Base-by-base conservation (phyloP, 768 basidiomycete genomes). In the Trametes meyenii region DNA sequence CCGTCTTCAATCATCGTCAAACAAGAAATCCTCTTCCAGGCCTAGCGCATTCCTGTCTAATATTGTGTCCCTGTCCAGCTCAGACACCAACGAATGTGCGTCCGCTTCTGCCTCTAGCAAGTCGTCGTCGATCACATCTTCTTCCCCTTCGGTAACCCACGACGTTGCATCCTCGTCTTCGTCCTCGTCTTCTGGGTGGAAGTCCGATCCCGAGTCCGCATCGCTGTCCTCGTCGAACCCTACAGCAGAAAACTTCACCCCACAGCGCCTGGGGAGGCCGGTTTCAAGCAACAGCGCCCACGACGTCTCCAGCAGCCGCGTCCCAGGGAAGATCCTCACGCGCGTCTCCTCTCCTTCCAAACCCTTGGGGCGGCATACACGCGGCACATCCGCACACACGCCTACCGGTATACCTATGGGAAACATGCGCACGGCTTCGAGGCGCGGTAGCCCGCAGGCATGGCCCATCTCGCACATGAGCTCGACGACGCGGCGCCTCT, bases 381-480 rank as follows among this genome's bases (percentile, higher is more conserved):
- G 12, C 19, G 2, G 19, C 7, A n/a, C 12, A 12, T 35, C 36
- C 12, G 38, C 19, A 19, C 35, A 52, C 2, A 23, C 3, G 23
- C 38, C 16, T 10, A 36, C 36, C 11, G 33, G 50, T 8, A 51
- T 10, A 21, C 11, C 35, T 16, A 13, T 11, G 26, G 49, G 49
- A 8, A 51, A 36, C 50, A 52, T 39, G 35, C 35, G 36, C 11
- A 52, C 13, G 36, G 35, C n/a, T 13, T 19, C 19, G n/a, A 52
- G 35, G 36, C 19, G 19, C 5, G 50, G 35, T 3, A 52, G 35
- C 10, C 23, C 24, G 38, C 50, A 19, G 17, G 19, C 36, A 19
- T 38, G 35, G 4, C 50, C 50, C 50, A 39, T 52, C 50, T 52
- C 50, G 50, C 50, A 52, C 50, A 52, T 52, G 11, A 39, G n/a